Conservation (phyloP, 1,139 yeast species). For the Pichia sp. region DNA sequence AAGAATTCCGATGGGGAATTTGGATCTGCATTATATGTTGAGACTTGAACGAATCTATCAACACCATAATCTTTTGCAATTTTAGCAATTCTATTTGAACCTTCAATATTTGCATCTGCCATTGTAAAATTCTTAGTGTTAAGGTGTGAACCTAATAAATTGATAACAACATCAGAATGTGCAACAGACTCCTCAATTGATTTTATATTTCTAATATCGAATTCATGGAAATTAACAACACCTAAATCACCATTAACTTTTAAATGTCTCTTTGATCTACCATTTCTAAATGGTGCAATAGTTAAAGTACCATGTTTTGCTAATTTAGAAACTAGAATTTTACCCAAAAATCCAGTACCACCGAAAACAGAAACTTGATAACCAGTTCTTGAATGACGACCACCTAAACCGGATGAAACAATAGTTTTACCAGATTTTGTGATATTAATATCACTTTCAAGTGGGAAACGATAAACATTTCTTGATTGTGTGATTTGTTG, state of each 20-base stretch:
- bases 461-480: conserved; percentile 28
- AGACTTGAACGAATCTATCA: conserved; percentile 71
- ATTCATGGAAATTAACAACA: conserved; percentile 77
- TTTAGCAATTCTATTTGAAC: conserved; percentile 69
- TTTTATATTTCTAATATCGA: conserved; percentile 71
- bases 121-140: conserved; percentile 73
- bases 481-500: conserved; percentile 15
- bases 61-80: conserved; percentile 69
- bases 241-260: conserved; percentile 86
- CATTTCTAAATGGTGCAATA: conserved; percentile 75
- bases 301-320: conserved; percentile 79
- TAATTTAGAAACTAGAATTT: conserved; percentile 62
- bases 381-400: conserved; percentile 85
- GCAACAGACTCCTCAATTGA: conserved; percentile 75
- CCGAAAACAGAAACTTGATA: conserved; percentile 89
- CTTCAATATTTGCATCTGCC: conserved; percentile 80
- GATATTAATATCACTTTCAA: conserved; percentile 61
- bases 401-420: conserved; percentile 67
- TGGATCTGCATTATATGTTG: conserved; percentile 72
- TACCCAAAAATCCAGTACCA: conserved; percentile 73
- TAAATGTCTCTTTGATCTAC: conserved; percentile 69
- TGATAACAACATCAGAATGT: conserved; percentile 76
- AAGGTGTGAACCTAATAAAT: conserved; percentile 73
- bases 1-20: conserved; percentile 62
- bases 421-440: conserved; percentile 72